phyloP scores from a whole-genome alignment of 106 monocot genomes.

The Gastrodia elata region DNA sequence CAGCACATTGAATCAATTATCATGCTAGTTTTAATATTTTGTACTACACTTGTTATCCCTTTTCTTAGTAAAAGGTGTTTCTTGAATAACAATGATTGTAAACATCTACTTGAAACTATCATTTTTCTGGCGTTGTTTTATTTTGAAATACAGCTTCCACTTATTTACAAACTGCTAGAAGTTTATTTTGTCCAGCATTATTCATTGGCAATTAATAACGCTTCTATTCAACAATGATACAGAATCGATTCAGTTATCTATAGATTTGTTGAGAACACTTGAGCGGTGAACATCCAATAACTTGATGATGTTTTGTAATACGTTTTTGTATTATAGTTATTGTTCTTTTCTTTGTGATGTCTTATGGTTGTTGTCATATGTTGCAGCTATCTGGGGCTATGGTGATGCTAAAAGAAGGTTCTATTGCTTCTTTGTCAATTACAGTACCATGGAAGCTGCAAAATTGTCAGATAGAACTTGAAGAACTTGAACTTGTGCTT shows the following conservation, averaged over 20 bases:
- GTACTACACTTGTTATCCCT: not conserved
- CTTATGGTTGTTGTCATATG: constrained; percentile 5
- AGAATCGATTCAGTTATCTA: not conserved
- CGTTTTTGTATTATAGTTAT: not conserved
- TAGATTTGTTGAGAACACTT: not conserved
- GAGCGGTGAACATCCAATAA: not conserved
- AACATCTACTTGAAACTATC: not conserved
- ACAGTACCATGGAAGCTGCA: constrained; percentile 68
- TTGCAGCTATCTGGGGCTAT: constrained; percentile 56
- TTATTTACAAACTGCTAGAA: not conserved
- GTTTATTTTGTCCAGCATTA: not conserved
- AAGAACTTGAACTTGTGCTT: constrained; percentile 83
- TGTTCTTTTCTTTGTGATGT: not conserved
- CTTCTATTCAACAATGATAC: not conserved
- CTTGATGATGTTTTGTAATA: not conserved
- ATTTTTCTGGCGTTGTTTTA: not conserved
- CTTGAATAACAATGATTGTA: not conserved
- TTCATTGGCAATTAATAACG: not conserved
- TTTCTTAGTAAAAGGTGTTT: not conserved
- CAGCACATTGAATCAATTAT: not conserved
- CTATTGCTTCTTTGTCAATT: constrained; percentile 70
- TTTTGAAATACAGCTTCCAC: not conserved
- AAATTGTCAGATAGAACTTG: constrained; percentile 84
- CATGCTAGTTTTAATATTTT: constrained; percentile 3
- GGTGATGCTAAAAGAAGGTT: constrained; percentile 84